Evolutionary conservation across 495 filamentous ascomycete genomes (phyloP).

Genomic region (Niebla homalea): DNA sequence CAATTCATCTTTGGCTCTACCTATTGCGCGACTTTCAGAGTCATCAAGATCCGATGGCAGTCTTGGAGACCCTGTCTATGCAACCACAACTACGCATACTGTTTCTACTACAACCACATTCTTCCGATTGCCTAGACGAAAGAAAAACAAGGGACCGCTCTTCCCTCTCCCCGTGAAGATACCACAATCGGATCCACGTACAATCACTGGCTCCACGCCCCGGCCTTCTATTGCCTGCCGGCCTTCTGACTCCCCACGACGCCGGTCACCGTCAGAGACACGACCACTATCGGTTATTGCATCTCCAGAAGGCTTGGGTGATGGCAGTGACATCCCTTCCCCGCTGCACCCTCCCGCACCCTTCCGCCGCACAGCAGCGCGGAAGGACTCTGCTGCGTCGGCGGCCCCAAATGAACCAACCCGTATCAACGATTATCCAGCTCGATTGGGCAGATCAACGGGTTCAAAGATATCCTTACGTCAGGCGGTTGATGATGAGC

Average conservation of each 20-base stretch:
- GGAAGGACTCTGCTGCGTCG: conserved; percentile 52
- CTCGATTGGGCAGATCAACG: conserved; percentile 43
- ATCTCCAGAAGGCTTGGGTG: conserved; percentile 20
- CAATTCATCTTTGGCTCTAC: conserved; percentile 50
- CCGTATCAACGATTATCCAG: conserved; percentile 41
- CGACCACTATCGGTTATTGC: conserved; percentile 22
- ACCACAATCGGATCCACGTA: conserved; percentile 15
- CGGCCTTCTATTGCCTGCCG: conserved; percentile 7
- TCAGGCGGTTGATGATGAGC: conserved; percentile 41
- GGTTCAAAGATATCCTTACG: conserved; percentile 71
- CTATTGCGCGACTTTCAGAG: conserved; percentile 66
- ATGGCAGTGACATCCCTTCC: conserved; percentile 30
- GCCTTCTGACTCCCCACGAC: conserved; percentile 10
- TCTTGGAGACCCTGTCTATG: conserved; percentile 57
- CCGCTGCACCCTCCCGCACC: conserved; percentile 45
- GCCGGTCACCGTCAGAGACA: conserved; percentile 11
- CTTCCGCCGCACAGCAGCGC: conserved; percentile 22
- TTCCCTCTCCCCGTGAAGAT: conserved; percentile 73
- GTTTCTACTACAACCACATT: conserved; percentile 55
- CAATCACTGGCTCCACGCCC: conserved; percentile 11
- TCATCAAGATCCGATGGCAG: conserved; percentile 86
- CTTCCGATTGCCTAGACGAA: conserved; percentile 70
- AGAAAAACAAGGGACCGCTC: conserved; percentile 69
- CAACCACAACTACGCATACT: conserved; percentile 48
- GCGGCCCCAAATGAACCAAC: conserved; percentile 38